Percentiles rank a stretch among this genome's conserved stretches.
Evolutionary conservation across 768 basidiomycete genomes (phyloP).

Genomic region (Omphalotus guepiniiformis): DNA sequence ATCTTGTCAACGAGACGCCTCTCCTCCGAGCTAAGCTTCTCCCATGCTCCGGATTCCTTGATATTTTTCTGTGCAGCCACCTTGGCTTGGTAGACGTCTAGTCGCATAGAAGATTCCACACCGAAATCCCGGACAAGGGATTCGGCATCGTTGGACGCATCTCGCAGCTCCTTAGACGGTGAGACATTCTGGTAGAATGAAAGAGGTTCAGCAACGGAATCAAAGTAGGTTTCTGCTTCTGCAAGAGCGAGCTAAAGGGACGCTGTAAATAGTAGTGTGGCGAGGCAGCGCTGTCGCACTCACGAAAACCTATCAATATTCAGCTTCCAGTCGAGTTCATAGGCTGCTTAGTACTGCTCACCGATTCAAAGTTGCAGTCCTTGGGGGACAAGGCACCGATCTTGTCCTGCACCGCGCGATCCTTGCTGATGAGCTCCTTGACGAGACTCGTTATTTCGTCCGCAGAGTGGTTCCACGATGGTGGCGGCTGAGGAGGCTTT

Average conservation of each 20-base stretch:
- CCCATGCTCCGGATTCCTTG: slow-evolving; percentile 56
- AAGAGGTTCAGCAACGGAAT: slow-evolving; percentile 52
- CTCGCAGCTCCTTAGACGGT: slow-evolving; percentile 67
- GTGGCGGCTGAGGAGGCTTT: slow-evolving; percentile 62
- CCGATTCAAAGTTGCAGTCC: slow-evolving; percentile 64
- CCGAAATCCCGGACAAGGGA: slow-evolving; percentile 63
- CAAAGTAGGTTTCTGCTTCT: slow-evolving; percentile 51
- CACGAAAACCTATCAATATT: slow-evolving; percentile 60
- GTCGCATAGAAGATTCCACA: slow-evolving; percentile 76
- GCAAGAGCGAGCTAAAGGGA: slow-evolving; percentile 52
- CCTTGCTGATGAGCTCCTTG: slow-evolving; percentile 53
- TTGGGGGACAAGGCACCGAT: slow-evolving; percentile 54
- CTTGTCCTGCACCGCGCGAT: slow-evolving; percentile 52
- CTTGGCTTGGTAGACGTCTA: slow-evolving; percentile 77
- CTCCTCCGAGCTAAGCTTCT: slow-evolving; percentile 61
- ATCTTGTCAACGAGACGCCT: slow-evolving; percentile 78
- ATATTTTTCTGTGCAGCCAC: slow-evolving; percentile 65
- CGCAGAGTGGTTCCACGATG: slow-evolving; percentile 61
- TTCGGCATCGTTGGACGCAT: slow-evolving; percentile 75
- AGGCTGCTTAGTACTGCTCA: slow-evolving; percentile 18
- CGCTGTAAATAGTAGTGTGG: slow-evolving; percentile 16
- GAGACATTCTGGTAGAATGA: slow-evolving; percentile 84
- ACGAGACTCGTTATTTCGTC: slow-evolving; percentile 56
- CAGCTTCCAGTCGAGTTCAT: slow-evolving; percentile 4
- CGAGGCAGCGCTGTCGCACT: slow-evolving; percentile 26